Evolutionary conservation across 257 asterid genomes (phyloP), one percentile per base, ranked within the genome.

Genomic region (Rubia yunnanensis): DNA sequence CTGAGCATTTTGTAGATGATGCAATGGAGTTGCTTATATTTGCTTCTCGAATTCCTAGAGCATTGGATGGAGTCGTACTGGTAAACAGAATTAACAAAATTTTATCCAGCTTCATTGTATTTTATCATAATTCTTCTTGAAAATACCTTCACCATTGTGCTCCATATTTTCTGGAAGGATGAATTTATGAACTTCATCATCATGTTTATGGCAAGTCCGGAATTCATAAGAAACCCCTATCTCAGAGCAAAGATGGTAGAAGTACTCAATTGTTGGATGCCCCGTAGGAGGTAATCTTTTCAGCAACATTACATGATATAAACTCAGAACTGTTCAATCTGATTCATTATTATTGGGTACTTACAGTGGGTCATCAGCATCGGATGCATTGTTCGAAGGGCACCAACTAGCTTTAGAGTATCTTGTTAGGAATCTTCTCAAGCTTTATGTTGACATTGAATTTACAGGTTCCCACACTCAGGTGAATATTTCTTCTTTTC

Each of bases 131-230:
- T 27, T 70, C 15, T 34, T 38, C 11, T 6, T 8, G 46, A 35
- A 6, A 48, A 58, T 23, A 5, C 18, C 55, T 11, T 71, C 11
- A 38, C 39, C 17, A 50, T 31, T 5, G 1, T 55, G 69, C 60
- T 41, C 30, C 62, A 32, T 64, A 50, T 60, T 5, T 78, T 67
- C 71, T 67, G 71, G 65, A 79, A 92, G 99, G 99, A 89, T 60
- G 99, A 94, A 67, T 94, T 89, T 76, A 89, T 90, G 97, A 94
- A 94, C 78, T 88, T 94, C 85, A 89, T 94, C 72, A 88, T 94
- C 74, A 94, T 94, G 99, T 94, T 89, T 89, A 94, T 94, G 99
- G 97, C 88, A 54, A 88, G 97, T 71, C 95, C 97, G 23, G 94
- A 88, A 63, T 87, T 84, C 80, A 81, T 94, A 70, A 85, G 92